Percentiles rank a stretch among this genome's conserved stretches.
Evolutionary conservation across 257 asterid species (phyloP).

Genomic region (Schizonepeta tenuifolia): DNA sequence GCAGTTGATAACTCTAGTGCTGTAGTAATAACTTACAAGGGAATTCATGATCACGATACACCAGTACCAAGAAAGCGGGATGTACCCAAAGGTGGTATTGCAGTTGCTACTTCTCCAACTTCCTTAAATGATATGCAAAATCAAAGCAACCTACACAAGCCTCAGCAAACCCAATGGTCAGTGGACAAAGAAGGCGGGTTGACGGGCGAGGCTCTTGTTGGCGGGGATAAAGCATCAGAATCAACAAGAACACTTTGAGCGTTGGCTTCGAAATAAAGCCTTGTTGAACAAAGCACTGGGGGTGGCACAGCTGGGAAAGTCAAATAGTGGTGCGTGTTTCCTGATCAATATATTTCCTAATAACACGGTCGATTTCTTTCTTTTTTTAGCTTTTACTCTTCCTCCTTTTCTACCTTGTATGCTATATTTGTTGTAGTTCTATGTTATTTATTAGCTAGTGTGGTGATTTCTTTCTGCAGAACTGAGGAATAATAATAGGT

Average conservation of each 20-base stretch:
- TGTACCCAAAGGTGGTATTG: constrained; percentile 49
- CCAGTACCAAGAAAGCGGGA: constrained; percentile 79
- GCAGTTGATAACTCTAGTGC: constrained; percentile 65
- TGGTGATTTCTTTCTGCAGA: constrained; percentile 27
- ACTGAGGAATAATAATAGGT: constrained; percentile 36
- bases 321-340: constrained; percentile 20
- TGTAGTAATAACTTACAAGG: constrained; percentile 73
- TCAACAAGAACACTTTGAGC: constrained; percentile 65
- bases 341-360: constrained; percentile 30
- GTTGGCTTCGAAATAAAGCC: constrained; percentile 84
- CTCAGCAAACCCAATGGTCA: constrained; percentile 61
- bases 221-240: constrained; percentile 50
- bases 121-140: constrained; percentile 41
- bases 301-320: constrained; percentile 8
- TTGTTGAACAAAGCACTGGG: constrained; percentile 44
- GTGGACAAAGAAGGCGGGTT: constrained; percentile 63
- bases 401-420: constrained; percentile 17
- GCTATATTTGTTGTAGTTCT: constrained; percentile 34
- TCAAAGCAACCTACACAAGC: constrained; percentile 39
- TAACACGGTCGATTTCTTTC: constrained; percentile 18
- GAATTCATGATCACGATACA: constrained; percentile 79
- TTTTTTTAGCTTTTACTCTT: neutral
- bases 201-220: constrained; percentile 51
- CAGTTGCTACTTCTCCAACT: constrained; percentile 48
- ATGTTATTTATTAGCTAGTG: constrained; percentile 34